phyloP scores from a whole-genome alignment of 352 stramenopile genomes.

The Phytophthora niederhauseri region DNA sequence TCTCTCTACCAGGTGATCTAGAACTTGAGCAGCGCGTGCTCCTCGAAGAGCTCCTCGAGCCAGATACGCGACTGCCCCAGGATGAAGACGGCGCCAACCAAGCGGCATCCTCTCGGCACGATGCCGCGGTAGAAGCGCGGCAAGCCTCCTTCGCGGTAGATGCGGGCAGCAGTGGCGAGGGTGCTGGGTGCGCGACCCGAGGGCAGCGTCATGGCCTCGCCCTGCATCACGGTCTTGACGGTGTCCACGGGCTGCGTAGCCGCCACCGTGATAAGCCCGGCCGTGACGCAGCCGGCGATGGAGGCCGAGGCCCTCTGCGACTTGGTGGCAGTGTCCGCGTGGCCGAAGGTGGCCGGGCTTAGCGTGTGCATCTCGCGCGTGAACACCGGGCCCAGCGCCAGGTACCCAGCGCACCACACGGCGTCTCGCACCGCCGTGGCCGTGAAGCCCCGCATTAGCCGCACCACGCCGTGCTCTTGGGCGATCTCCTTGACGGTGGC shows the following conservation, averaged over 20 bases:
- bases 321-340: constrained; percentile 48
- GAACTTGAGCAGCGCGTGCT: constrained; percentile 58
- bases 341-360: constrained; percentile 61
- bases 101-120: constrained; percentile 73
- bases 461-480: constrained; percentile 44
- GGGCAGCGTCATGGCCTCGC: constrained; percentile 61
- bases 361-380: constrained; percentile 63
- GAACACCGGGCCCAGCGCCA: constrained; percentile 78
- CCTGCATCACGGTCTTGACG: constrained; percentile 88
- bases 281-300: constrained; percentile 66
- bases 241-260: constrained; percentile 85
- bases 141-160: constrained; percentile 61
- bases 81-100: constrained; percentile 87
- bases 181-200: constrained; percentile 44
- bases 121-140: constrained; percentile 71
- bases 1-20: constrained; percentile 25
- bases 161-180: constrained; percentile 45
- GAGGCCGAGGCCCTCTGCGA: constrained; percentile 72
- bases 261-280: constrained; percentile 75
- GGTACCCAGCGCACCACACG: constrained; percentile 79
- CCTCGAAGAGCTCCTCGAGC: constrained; percentile 76
- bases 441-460: constrained; percentile 66
- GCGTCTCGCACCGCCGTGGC: constrained; percentile 69
- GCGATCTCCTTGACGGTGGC: constrained; percentile 67
- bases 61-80: constrained; percentile 71